Base-by-base conservation (phyloP, 2,329 filamentous ascomycete genomes). In the Calonectria honghensis region DNA sequence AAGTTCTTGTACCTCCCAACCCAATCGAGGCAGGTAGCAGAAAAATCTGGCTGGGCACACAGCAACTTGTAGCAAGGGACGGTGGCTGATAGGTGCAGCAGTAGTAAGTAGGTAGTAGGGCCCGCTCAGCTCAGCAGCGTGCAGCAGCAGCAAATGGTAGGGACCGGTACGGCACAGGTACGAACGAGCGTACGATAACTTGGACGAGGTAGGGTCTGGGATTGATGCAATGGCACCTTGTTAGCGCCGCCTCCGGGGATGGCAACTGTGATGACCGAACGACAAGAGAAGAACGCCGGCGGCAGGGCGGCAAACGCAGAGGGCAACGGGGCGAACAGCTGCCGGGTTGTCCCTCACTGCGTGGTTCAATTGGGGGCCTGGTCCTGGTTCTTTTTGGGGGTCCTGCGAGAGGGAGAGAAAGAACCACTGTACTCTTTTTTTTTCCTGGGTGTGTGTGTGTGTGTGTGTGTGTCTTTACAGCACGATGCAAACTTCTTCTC, bases 1-100 rank as follows among this genome's bases (percentile, higher is more conserved):
- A 68, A 63, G 63, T 63, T 63, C 57, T 41, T 70, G 68, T 50
- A 64, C 54, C 54, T 64, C 41, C 68, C 61, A 67, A 65, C 35
- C 73, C 67, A 79, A 76, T 75, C 72, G 75, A 72, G 73, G 76
- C 57, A 79, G 71, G 54, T 48, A 41, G 39, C 45, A 48, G 45
- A 63, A 63, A 63, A 63, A 61, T 75, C 68, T 73, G 70, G 73
- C 68, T 39, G 75, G 74, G 73, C 68, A 68, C 68, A 68, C 70
- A 66, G 68, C 51, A 66, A 73, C 68, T 72, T 64, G 39, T 63
- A 67, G 52, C 37, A 70, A 74, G 64, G 63, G 64, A 70, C 51
- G 72, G 59, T 61, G 66, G 72, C 72, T 73, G 72, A 73, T 73
- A 70, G 72, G 72, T 59, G 72, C 72, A 73, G 72, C 59, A 65